Evolutionary conservation across 306 rosid species (phyloP), one percentile per base, ranked within the genome.

Genomic region (Fragaria iinumae): DNA sequence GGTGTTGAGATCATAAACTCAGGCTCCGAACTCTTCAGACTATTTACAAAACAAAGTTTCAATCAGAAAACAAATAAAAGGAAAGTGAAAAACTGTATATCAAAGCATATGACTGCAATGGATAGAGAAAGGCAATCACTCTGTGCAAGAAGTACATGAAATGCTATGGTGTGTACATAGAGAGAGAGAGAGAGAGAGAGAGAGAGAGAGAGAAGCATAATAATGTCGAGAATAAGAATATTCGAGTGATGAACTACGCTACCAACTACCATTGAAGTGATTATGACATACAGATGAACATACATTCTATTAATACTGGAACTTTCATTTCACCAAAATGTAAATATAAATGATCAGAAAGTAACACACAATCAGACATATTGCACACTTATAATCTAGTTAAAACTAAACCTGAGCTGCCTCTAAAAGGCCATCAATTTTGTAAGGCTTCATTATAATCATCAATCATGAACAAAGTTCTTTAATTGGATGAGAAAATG

Each of bases 1-100:
- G 99, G 96, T 71, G 99, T 92, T 78, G 97, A 73, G 78, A 95
- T 90, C 72, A 95, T 91, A 78, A 95, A 87, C 87, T 95, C 98
- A 69, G 98, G 98, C 81, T 95, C 98, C 44, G 97, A 92, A 85
- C 87, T 88, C 83, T 81, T 88, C 78, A 92, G 80, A 67, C 99
- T 95, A 86, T 82, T 73, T 79, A 70, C 78, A 44, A 74, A 83
- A 67, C 62, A 41, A 82, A 63, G 72, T n/a, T 65, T 72, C 47
- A 62, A 72, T 78, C 81, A 62, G 81, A 84, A 75, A 81, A 70
- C 2, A 27, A 56, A 80, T 4, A 6, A 43, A 32, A 43, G 21
- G 27, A 6, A 27, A 69, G 14, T 9, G 56, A 27, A 34, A 64
- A 64, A 60, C 36, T 6, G 27, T 13, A 13, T 27, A 60, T 29